Percentiles rank a stretch among this genome's conserved stretches.
These are phyloP conservation scores for Pistacia atlantica DNA, from an alignment of 345 rosid genomes.

Conservation along the genomic window DNA sequence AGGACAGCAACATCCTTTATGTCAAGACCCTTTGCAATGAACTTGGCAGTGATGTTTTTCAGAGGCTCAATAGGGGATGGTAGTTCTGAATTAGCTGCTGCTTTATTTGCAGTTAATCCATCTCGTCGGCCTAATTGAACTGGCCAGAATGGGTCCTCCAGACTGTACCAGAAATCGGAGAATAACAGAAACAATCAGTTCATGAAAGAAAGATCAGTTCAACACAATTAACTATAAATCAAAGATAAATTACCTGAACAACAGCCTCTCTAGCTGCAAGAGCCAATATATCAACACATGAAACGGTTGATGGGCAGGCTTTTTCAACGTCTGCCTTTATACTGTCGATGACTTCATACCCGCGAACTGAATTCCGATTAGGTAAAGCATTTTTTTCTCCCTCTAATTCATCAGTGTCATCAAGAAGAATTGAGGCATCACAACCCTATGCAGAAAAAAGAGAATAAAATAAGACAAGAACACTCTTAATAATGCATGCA, in stretches of 20 bases:
- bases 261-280: conserved; percentile 87
- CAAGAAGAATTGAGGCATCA: conserved; percentile 80
- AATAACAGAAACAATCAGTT: not conserved
- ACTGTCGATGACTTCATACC: conserved; percentile 69
- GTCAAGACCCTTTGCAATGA: conserved; percentile 75
- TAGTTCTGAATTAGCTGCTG: conserved; percentile 65
- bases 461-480: not conserved
- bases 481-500: not conserved
- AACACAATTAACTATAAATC: not conserved
- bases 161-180: conserved; percentile 37
- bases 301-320: conserved; percentile 67
- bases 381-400: conserved; percentile 77
- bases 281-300: conserved; percentile 76
- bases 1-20: conserved; percentile 86
- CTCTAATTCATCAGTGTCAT: conserved; percentile 54
- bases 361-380: conserved; percentile 73
- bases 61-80: conserved; percentile 79
- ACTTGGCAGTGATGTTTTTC: conserved; percentile 67
- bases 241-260: conserved; percentile 40
- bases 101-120: conserved; percentile 62
- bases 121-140: conserved; percentile 70
- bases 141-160: conserved; percentile 74
- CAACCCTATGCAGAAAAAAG: conserved; percentile 51
- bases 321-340: conserved; percentile 71
- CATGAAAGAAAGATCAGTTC: not conserved